Evolutionary conservation across 208 protist species (phyloP).

Genomic region (Leishmania amazonensis): DNA sequence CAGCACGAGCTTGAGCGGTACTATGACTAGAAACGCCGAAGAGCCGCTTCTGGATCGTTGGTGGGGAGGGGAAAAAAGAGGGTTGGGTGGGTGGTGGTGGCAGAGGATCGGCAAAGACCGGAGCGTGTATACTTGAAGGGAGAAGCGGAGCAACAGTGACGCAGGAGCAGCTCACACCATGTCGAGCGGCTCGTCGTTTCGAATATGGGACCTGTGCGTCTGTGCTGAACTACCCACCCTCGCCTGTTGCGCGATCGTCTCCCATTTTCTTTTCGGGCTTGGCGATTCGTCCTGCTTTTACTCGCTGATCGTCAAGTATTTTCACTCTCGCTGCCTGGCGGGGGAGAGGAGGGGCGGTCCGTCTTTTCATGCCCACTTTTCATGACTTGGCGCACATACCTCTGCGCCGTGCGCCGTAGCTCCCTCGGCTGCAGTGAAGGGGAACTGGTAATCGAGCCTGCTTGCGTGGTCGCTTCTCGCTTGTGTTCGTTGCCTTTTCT

Average conservation of each 20-base stretch:
- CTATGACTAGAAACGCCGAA: slow-evolving; percentile 14
- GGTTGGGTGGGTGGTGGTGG: too few relatives aligned
- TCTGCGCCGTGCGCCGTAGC: neutral
- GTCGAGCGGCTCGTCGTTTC: neutral
- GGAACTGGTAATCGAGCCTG: neutral
- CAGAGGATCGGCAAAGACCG: neutral
- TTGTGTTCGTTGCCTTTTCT: neutral
- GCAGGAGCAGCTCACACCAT: neutral
- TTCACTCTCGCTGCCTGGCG: neutral
- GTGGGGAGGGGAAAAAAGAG: neutral
- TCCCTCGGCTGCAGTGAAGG: neutral
- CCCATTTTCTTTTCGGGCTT: neutral
- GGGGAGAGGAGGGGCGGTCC: too few relatives aligned
- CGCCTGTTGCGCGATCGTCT: neutral
- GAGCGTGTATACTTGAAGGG: neutral
- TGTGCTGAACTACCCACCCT: neutral
- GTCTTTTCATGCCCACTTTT: neutral
- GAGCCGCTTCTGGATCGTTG: neutral
- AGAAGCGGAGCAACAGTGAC: neutral
- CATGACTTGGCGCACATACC: neutral
- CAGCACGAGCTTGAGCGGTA: slow-evolving; percentile 31
- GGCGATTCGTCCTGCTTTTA: neutral
- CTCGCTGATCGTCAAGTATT: neutral
- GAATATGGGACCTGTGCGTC: neutral
- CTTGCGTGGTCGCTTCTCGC: neutral